Conservation (phyloP, 2,329 filamentous ascomycete species). For the Cladophialophora yegresii region DNA sequence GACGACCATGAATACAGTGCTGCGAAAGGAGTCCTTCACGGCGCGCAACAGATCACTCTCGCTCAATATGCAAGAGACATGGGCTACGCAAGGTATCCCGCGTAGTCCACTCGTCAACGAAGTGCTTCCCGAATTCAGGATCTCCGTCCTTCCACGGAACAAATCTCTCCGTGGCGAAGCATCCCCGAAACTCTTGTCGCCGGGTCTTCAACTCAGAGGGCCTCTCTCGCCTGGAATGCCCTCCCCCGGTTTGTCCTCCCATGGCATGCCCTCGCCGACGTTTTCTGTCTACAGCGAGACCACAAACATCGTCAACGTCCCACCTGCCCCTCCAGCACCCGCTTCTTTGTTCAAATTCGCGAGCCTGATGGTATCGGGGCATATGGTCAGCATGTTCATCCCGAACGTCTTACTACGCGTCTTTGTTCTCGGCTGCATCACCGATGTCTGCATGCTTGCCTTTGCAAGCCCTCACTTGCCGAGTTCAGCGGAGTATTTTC, state of each 20-base stretch:
- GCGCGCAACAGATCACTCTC: conserved; percentile 23
- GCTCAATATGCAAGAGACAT: conserved; percentile 22
- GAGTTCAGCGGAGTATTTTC: conserved; percentile 27
- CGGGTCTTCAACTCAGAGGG: conserved; percentile 10
- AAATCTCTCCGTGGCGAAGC: background rate
- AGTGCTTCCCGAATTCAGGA: conserved; percentile 16
- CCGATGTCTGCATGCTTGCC: conserved; percentile 30
- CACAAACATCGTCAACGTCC: conserved; percentile 27
- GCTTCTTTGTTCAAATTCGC: conserved; percentile 29
- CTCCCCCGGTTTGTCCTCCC: conserved; percentile 20
- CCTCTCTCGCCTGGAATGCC: conserved; percentile 17
- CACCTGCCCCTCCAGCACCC: conserved; percentile 26
- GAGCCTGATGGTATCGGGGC: conserved; percentile 26
- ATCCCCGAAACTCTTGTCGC: conserved; percentile 6
- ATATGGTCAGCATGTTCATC: conserved; percentile 31
- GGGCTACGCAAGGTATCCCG: conserved; percentile 14
- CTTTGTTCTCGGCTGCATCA: conserved; percentile 31
- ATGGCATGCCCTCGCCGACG: conserved; percentile 26
- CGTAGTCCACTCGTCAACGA: conserved; percentile 29
- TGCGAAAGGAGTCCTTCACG: conserved; percentile 32
- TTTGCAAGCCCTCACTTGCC: conserved; percentile 32
- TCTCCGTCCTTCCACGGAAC: background rate
- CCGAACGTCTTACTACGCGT: conserved; percentile 28
- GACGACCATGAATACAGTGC: conserved; percentile 30
- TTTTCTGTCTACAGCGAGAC: conserved; percentile 27